A percentile compares a stretch with the other conserved stretches of the same genome.
These are phyloP conservation scores for Bonia amplexicaulis DNA, from an alignment of 176 grass and related monocot species.

Conservation along the genomic window DNA sequence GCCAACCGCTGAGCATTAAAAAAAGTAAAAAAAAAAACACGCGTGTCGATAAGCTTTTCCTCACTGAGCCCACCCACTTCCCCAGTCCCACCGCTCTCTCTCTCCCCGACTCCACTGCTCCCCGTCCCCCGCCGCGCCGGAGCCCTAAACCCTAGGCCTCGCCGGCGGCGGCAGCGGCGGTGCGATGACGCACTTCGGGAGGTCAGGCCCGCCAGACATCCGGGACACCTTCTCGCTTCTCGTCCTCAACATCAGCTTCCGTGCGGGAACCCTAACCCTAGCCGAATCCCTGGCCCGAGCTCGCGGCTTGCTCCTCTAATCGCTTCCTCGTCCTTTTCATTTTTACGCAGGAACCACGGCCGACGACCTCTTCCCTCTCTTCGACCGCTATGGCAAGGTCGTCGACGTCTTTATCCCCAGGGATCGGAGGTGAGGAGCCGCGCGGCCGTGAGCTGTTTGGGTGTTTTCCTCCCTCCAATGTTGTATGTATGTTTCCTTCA, in stretches of 20 bases:
- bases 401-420: slow-evolving; percentile 96
- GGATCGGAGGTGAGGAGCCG: slow-evolving; percentile 67
- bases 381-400: slow-evolving; percentile 92
- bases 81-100: not conserved
- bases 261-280: slow-evolving; percentile 47
- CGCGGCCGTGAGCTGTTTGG: not conserved
- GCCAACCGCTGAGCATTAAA: not conserved
- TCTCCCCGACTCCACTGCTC: not conserved
- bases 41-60: slow-evolving; percentile 23
- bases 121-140: slow-evolving; percentile 17
- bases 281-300: not conserved
- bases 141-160: slow-evolving; percentile 39
- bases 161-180: not conserved
- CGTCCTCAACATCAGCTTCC: slow-evolving; percentile 97
- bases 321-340: not conserved
- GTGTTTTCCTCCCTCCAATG: not conserved
- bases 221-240: slow-evolving; percentile 87
- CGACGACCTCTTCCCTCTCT: slow-evolving; percentile 90
- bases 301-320: not conserved
- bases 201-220: slow-evolving; percentile 86
- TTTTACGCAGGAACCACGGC: slow-evolving; percentile 63
- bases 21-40: not conserved
- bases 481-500: not conserved
- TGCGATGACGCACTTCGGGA: slow-evolving; percentile 91
- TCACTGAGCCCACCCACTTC: slow-evolving; percentile 14